Conservation (phyloP, 345 rosid genomes). For the Microthlaspi erraticum region DNA sequence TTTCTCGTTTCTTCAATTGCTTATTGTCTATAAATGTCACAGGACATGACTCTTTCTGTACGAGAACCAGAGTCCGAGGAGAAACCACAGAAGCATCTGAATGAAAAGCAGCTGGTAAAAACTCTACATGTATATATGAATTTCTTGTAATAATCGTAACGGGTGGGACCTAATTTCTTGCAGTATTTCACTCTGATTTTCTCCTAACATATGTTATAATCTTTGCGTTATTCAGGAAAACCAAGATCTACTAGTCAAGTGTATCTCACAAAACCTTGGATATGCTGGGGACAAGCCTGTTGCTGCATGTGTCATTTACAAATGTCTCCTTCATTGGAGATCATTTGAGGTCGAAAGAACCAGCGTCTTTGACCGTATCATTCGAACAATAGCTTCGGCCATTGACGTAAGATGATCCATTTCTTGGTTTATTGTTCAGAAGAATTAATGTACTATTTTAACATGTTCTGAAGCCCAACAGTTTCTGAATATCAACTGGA, state of each 20-base stretch:
- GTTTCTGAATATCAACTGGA: slow-evolving; percentile 9
- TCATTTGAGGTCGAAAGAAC: slow-evolving; percentile 99
- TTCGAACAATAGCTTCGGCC: slow-evolving; percentile 91
- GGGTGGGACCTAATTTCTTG: background rate
- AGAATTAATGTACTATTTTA: slow-evolving; percentile 2
- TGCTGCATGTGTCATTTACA: slow-evolving; percentile 94
- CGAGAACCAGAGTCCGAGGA: slow-evolving; percentile 98
- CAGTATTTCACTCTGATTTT: slow-evolving; percentile 19
- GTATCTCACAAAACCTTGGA: slow-evolving; percentile 91
- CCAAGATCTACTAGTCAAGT: slow-evolving; percentile 88
- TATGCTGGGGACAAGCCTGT: slow-evolving; percentile 88
- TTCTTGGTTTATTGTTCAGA: slow-evolving; percentile 14
- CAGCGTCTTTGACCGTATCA: slow-evolving; percentile 89
- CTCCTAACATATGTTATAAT: slow-evolving; percentile 20
- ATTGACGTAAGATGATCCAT: slow-evolving; percentile 61
- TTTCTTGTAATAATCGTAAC: background rate
- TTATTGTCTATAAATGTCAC: slow-evolving; percentile 36
- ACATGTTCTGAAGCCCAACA: slow-evolving; percentile 6
- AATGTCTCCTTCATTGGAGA: slow-evolving; percentile 98
- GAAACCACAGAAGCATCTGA: slow-evolving; percentile 93
- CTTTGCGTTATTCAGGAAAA: slow-evolving; percentile 68
- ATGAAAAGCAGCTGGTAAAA: slow-evolving; percentile 94
- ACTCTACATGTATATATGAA: slow-evolving; percentile 22
- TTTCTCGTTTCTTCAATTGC: slow-evolving; percentile 28
- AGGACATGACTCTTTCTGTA: slow-evolving; percentile 68